These are phyloP conservation scores for Kodamaea ohmeri DNA, from an alignment of 1,139 yeast species.

Conservation along the genomic window DNA sequence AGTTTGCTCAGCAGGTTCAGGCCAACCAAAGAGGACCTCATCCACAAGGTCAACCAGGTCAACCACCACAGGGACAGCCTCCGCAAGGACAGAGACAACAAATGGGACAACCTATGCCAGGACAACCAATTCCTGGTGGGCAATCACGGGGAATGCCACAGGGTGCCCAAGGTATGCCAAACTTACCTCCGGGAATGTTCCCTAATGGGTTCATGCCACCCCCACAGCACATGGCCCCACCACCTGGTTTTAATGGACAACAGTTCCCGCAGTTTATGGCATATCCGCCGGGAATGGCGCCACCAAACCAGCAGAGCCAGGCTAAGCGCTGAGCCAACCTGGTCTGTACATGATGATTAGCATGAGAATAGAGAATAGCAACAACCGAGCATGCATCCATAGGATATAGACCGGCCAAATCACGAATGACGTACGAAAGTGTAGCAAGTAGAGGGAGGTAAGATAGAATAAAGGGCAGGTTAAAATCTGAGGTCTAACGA, in stretches of 20 bases:
- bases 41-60: constrained; percentile 10
- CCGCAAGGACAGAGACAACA: constrained; percentile 2
- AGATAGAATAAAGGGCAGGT: too few relatives aligned
- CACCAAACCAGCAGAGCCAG: constrained; percentile 13
- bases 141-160: constrained; percentile 4
- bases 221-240: constrained; percentile 18
- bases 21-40: background rate
- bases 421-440: too few relatives aligned
- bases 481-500: too few relatives aligned
- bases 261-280: constrained; percentile 24
- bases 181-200: constrained; percentile 16
- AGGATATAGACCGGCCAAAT: too few relatives aligned
- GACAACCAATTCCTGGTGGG: background rate
- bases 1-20: background rate
- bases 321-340: too few relatives aligned
- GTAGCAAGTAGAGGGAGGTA: too few relatives aligned
- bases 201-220: constrained; percentile 14
- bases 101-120: constrained; percentile 10
- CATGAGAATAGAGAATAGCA: constrained; percentile 10
- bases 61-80: constrained; percentile 4
- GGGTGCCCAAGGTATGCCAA: background rate
- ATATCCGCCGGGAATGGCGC: constrained; percentile 26
- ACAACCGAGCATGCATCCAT: too few relatives aligned
- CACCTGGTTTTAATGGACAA: constrained; percentile 23
- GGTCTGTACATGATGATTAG: background rate